These are phyloP conservation scores for Candida sonorensis DNA, from an alignment of 805 yeast genomes.

Conservation along the genomic window DNA sequence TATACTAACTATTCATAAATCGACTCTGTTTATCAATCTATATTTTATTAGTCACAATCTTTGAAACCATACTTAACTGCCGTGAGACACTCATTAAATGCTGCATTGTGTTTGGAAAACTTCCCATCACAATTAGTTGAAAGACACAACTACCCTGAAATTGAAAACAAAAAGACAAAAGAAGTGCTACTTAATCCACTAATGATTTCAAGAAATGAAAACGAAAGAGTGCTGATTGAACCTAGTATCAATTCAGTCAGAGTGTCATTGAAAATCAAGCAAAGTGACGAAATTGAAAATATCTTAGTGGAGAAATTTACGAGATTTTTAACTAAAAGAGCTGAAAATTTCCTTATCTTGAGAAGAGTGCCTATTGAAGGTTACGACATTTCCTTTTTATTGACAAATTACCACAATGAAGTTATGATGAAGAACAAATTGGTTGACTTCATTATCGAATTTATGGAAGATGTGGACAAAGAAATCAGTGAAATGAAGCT, in stretches of 20 bases:
- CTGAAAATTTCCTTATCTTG: slow-evolving; percentile 86
- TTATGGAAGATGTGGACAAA: slow-evolving; percentile 98
- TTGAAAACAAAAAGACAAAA: slow-evolving; percentile 77
- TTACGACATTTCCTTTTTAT: slow-evolving; percentile 86
- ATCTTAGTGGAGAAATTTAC: slow-evolving; percentile 93
- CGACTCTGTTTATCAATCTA: too few relatives aligned
- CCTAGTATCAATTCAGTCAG: slow-evolving; percentile 91
- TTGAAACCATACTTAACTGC: slow-evolving; percentile 91
- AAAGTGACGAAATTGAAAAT: slow-evolving; percentile 95
- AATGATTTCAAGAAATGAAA: slow-evolving; percentile 86
- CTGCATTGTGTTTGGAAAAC: slow-evolving; percentile 87
- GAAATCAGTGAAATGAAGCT: slow-evolving; percentile 98
- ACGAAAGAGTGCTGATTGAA: slow-evolving; percentile 87
- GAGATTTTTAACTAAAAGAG: slow-evolving; percentile 88
- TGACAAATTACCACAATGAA: slow-evolving; percentile 93
- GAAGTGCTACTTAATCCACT: slow-evolving; percentile 86
- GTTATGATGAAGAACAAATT: slow-evolving; percentile 91
- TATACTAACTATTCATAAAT: too few relatives aligned
- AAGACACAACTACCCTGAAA: slow-evolving; percentile 96
- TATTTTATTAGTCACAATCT: slow-evolving; percentile 98
- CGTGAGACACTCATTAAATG: slow-evolving; percentile 87
- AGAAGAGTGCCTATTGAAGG: slow-evolving; percentile 89
- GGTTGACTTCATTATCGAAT: slow-evolving; percentile 94
- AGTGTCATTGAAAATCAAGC: slow-evolving; percentile 87
- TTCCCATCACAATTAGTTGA: slow-evolving; percentile 94